Evolutionary conservation across 768 basidiomycete species (phyloP).

Genomic region (Lactarius pseudohatsudake): DNA sequence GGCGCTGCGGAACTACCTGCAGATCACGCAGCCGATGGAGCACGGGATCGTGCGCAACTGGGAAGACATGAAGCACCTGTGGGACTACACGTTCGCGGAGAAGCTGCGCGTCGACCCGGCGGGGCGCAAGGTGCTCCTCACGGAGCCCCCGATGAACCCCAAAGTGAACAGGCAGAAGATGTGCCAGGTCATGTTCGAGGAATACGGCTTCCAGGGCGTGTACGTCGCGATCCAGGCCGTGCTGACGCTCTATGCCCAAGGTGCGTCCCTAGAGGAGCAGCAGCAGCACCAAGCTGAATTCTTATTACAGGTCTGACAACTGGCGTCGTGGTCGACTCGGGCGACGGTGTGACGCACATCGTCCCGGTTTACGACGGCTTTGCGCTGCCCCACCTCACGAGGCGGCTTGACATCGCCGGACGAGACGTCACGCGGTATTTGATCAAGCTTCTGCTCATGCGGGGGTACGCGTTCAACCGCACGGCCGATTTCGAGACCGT

Average conservation of each 20-base stretch:
- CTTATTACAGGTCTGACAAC: slow-evolving; percentile 82
- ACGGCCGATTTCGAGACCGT: slow-evolving; percentile 99
- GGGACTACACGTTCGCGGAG: slow-evolving; percentile 98
- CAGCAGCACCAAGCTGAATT: not conserved
- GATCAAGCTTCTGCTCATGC: slow-evolving; percentile 99
- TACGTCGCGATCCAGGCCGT: slow-evolving; percentile 99
- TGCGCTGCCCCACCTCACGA: slow-evolving; percentile 91
- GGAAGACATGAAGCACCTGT: slow-evolving; percentile 98
- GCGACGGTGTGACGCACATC: slow-evolving; percentile 98
- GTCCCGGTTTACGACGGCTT: slow-evolving; percentile 98
- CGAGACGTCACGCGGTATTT: slow-evolving; percentile 98
- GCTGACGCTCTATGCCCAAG: slow-evolving; percentile 96
- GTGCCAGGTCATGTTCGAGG: slow-evolving; percentile 99
- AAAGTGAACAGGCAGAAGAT: slow-evolving; percentile 88
- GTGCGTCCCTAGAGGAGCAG: slow-evolving; percentile 45
- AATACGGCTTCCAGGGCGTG: slow-evolving; percentile 93
- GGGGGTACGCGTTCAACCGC: slow-evolving; percentile 99
- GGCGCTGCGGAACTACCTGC: slow-evolving; percentile 90
- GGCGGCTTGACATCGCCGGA: slow-evolving; percentile 94
- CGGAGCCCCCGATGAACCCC: slow-evolving; percentile 99
- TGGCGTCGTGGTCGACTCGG: slow-evolving; percentile 98
- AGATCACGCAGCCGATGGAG: slow-evolving; percentile 98
- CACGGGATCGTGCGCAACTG: slow-evolving; percentile 99
- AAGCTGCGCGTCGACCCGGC: slow-evolving; percentile 87
- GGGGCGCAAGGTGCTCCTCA: slow-evolving; percentile 88